Evolutionary conservation across 352 stramenopile genomes (phyloP).

Genomic region (Pythium sukuiense): DNA sequence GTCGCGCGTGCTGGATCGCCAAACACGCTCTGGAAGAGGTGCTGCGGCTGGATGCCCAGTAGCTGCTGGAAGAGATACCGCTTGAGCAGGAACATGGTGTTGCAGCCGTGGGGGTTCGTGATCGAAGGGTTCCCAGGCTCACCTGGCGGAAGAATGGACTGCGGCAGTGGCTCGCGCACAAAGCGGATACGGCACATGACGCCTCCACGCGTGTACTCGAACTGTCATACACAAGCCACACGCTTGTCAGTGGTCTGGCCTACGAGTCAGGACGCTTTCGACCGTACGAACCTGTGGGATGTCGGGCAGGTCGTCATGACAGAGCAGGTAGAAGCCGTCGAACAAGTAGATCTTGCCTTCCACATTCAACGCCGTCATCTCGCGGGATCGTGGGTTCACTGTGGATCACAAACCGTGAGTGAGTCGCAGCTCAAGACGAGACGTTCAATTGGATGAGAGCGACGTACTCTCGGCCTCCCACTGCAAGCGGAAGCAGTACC

Average conservation of each 20-base stretch:
- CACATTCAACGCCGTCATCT: conserved; percentile 73
- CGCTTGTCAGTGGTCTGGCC: not conserved
- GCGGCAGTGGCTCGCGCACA: conserved; percentile 59
- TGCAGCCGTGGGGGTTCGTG: conserved; percentile 35
- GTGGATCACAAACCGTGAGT: not conserved
- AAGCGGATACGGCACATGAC: conserved; percentile 83
- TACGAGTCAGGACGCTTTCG: not conserved
- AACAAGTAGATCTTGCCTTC: conserved; percentile 72
- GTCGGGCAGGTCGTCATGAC: conserved; percentile 50
- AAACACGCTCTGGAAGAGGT: conserved; percentile 72
- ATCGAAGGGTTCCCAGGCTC: conserved; percentile 6
- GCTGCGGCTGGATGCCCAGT: conserved; percentile 66
- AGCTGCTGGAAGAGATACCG: conserved; percentile 76
- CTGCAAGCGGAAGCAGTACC: conserved; percentile 70
- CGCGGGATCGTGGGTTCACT: conserved; percentile 77
- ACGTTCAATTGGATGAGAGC: not conserved
- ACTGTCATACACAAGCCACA: conserved; percentile 37
- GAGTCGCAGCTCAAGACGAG: not conserved
- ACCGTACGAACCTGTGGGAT: conserved; percentile 50
- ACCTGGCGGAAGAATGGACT: conserved; percentile 32
- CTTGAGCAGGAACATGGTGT: conserved; percentile 69
- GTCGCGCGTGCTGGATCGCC: conserved; percentile 50
- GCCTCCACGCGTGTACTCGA: conserved; percentile 76
- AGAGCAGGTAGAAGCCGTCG: conserved; percentile 86
- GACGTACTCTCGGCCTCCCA: conserved; percentile 78